A percentile compares a stretch with the other conserved stretches of the same genome.
Conservation (phyloP, 2,329 filamentous ascomycete species). For the Boeremia exigua region DNA sequence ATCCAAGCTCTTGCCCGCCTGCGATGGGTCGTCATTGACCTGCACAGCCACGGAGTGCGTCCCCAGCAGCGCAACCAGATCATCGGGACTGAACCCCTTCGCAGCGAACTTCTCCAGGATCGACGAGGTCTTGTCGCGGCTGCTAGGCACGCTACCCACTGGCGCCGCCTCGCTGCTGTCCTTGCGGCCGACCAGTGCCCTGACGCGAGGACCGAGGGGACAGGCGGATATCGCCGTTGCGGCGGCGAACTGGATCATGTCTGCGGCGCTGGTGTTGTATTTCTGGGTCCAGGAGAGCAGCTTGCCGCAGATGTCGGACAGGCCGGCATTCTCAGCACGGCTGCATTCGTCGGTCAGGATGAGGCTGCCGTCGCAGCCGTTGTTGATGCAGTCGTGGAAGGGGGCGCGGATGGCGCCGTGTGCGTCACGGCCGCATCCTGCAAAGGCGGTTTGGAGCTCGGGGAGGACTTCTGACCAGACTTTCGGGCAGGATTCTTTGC, state of each 20-base stretch:
- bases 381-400: slow-evolving; percentile 40
- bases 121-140: slow-evolving; percentile 21
- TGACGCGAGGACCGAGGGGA: slow-evolving; percentile 30
- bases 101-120: slow-evolving; percentile 33
- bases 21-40: slow-evolving; percentile 30
- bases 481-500: slow-evolving; percentile 23
- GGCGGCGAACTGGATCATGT: slow-evolving; percentile 38
- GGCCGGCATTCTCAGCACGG: slow-evolving; percentile 50
- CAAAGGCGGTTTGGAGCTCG: slow-evolving; percentile 24
- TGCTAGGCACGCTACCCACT: slow-evolving; percentile 19
- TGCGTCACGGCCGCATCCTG: slow-evolving; percentile 28
- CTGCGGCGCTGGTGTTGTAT: slow-evolving; percentile 42
- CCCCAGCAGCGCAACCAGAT: slow-evolving; percentile 44
- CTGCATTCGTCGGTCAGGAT: slow-evolving; percentile 35
- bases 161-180: slow-evolving; percentile 26
- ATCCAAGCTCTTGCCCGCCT: slow-evolving; percentile 35
- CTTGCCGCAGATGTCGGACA: slow-evolving; percentile 50
- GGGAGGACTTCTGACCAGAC: slow-evolving; percentile 28
- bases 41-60: slow-evolving; percentile 39
- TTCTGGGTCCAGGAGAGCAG: slow-evolving; percentile 47
- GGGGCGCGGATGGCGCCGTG: slow-evolving; percentile 31
- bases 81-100: slow-evolving; percentile 35
- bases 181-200: slow-evolving; percentile 28
- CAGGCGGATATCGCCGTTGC: slow-evolving; percentile 31
- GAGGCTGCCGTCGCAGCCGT: slow-evolving; percentile 35